Percentiles rank a stretch among this genome's conserved stretches.
Conservation (phyloP, 176 grass and related monocot genomes). For the Eleusine coracana region DNA sequence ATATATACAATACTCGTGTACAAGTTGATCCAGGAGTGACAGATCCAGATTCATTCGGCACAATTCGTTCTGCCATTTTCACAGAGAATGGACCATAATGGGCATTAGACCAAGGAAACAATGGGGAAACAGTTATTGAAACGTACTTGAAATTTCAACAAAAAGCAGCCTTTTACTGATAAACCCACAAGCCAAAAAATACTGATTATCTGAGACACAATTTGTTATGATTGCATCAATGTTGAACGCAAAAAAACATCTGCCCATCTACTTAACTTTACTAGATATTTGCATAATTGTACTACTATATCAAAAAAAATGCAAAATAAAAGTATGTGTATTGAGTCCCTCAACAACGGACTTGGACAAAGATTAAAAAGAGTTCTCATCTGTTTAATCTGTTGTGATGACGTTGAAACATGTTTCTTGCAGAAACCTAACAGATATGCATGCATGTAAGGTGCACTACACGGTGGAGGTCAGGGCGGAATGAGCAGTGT, state of each 20-base stretch:
- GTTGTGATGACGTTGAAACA: not conserved
- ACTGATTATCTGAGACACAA: not conserved
- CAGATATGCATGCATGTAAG: not conserved
- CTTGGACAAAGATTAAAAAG: not conserved
- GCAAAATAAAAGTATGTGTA: not conserved
- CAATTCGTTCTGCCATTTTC: conserved; percentile 81
- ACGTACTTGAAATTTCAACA: conserved; percentile 9
- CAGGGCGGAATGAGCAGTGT: not conserved
- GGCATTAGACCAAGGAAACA: not conserved
- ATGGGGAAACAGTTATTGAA: conserved; percentile 22
- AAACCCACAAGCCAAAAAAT: conserved; percentile 19
- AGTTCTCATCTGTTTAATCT: not conserved
- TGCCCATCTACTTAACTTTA: not conserved
- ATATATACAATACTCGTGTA: conserved; percentile 96
- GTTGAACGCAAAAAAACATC: not conserved
- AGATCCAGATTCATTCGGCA: conserved; percentile 96
- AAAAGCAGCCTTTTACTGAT: conserved; percentile 7
- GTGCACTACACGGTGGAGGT: not conserved
- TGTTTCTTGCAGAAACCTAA: conserved; percentile 4
- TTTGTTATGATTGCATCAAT: not conserved
- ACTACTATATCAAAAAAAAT: not conserved
- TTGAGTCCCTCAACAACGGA: not conserved
- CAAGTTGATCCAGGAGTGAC: conserved; percentile 89
- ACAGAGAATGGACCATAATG: conserved; percentile 8
- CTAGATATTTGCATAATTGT: not conserved